Conservation (phyloP, 495 filamentous ascomycete species). For the Bathelium albidoporum region DNA sequence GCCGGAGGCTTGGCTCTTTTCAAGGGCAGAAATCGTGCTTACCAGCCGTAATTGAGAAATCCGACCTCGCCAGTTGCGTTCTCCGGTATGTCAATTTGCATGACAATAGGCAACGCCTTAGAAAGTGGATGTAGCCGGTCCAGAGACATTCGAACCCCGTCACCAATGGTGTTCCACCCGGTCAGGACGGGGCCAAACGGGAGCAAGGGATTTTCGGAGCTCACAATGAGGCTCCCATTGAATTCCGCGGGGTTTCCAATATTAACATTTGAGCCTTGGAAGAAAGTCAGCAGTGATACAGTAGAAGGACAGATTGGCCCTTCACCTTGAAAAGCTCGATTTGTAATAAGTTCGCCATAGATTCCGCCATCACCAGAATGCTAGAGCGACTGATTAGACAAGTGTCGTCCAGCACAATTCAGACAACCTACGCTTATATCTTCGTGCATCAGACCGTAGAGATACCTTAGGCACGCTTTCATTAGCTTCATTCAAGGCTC, state of each 20-base stretch:
- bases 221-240: conserved; percentile 3
- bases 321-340: conserved; percentile 26
- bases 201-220: conserved; percentile 2
- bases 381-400: background rate
- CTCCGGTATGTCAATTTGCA: conserved; percentile 17
- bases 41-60: conserved; percentile 17
- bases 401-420: background rate
- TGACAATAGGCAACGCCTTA: conserved; percentile 13
- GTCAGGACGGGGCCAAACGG: conserved; percentile 11
- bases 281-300: background rate
- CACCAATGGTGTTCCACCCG: conserved; percentile 15
- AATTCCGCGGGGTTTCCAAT: background rate
- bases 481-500: too few species aligned
- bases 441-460: conserved; percentile 3
- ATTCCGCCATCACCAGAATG: conserved; percentile 24
- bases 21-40: background rate
- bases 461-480: background rate
- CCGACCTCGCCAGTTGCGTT: conserved; percentile 19
- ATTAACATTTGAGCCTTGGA: background rate
- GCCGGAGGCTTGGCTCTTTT: background rate
- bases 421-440: background rate
- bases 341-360: conserved; percentile 24
- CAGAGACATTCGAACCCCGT: conserved; percentile 12
- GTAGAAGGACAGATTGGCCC: background rate
- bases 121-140: conserved; percentile 18